Evolutionary conservation across 805 yeast species (phyloP), one percentile per base, ranked within the genome.

Genomic region (Saturnispora sekii): DNA sequence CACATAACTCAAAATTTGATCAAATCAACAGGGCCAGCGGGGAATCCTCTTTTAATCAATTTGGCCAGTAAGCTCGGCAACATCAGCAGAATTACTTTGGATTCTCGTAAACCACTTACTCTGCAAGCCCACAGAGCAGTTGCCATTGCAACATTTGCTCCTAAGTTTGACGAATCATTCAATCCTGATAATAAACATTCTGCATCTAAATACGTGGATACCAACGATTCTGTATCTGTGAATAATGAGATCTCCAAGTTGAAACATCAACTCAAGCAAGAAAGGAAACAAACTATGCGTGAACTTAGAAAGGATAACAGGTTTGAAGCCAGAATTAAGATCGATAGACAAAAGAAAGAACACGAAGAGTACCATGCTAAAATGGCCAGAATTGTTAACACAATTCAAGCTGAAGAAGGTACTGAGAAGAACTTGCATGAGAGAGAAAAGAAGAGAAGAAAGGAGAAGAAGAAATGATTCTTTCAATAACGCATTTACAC

Each of bases 101-200:
- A 70, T 33, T 77, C 72, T 41, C 76, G 84, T 48, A 67, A 61
- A 47, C 96, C 97, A 46, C 73, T 93, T 55, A 68, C 77, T 12
- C 71, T 93, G 50, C 99, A 93, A 66, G 67, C 76, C 7, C 97
- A 89, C 67, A 77, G 76, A 57, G 87, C 95, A 18, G 60, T 93
- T 45, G 84, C 96, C 3, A 84, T 93, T 57, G 81, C 88, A 35
- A 75, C 95, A 2, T 75, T 74, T 56, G 83, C 88, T 32, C 99
- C 99, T 52, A 81, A 84, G 65, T 93, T 83, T 61, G 97, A 90
- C 66, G 97, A 87, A 58, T 87, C 88, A 70, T 93, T 81, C 76
- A 90, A 89, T 67, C 96, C 96, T 46, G 96, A 87, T 60, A 85
- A 80, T 76, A 89, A 85, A 67, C 84, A 94, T 8, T 37, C 42